Base-by-base conservation (phyloP, 2,329 filamentous ascomycete genomes). In the Orbilia javanica region DNA sequence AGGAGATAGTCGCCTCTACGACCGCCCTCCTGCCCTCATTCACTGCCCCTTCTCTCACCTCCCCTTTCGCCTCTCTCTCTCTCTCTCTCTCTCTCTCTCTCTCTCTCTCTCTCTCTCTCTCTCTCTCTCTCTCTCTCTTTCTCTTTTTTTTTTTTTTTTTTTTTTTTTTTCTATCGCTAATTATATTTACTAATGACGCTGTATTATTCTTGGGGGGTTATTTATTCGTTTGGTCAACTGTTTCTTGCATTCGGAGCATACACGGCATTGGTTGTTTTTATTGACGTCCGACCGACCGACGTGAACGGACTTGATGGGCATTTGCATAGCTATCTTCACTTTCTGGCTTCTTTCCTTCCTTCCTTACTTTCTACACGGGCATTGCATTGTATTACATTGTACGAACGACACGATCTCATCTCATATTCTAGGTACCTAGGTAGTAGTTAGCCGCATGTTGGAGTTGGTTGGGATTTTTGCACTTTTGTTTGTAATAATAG, bases 401-500 rank as follows among this genome's bases (percentile, higher is more conserved):
- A 44, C 18, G 42, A 44, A 44, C n/a, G 42, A 20, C 42, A 44
- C n/a, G 42, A 44, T 20, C 18, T 10, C n/a, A 44, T 20, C n/a
- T 44, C n/a, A n/a, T 44, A 15, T 2, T 44, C n/a, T 6, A 18
- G n/a, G 7, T 7, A 6, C 8, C 3, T 25, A 50, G 1, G 10
- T 50, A 13, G 1, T 50, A 25, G n/a, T n/a, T 25, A 15, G 6
- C 20, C 13, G 20, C 46, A 50, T 27, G 20, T 50, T 50, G 46
- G 46, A 50, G 46, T 50, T 50, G 22, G 20, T 50, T 50, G 46
- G 46, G 8, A 44, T 44, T 44, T 44, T n/a, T 44, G 42, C 42
- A 44, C 42, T 44, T 44, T 44, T 44, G 42, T 20, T 8, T 44
- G 42, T 44, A 44, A 44, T 20, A 44, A 44, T 44, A 44, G 13